Evolutionary conservation across 768 basidiomycete genomes (phyloP), one percentile per base, ranked within the genome.

Genomic region (Russula foetens): DNA sequence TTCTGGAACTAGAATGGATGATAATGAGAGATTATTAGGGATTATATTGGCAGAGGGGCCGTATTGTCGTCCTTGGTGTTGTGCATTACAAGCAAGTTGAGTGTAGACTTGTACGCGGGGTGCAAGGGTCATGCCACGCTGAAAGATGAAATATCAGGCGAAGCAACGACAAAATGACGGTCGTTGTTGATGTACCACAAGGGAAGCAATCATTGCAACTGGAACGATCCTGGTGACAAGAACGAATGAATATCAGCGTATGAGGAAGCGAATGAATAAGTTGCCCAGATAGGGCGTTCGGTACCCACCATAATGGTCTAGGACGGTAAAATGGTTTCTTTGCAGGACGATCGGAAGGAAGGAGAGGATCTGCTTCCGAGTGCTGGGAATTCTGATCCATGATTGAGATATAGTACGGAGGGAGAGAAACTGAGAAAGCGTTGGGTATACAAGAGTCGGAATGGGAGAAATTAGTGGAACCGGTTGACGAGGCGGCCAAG

Each of bases 71-170:
- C 53, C 24, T 24, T 74, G 72, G 63, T 81, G 78, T 33, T 86
- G 65, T 4, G 77, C 76, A 51, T 83, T 77, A 71, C 90, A 91
- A 4, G 90, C 84, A 53, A 92, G 81, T 52, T 85, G 82, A 46
- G 84, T 89, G 75, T 84, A 90, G 29, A 92, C 85, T 70, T 89
- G 84, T 48, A 92, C 85, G 58, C 88, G 82, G 12, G 88, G 84
- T 39, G 88, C 84, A 71, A 88, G 76, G 1, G 88, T 90, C 74
- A 91, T 84, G 35, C 89, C 88, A 26, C 89, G 85, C 90, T 91
- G 63, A 7, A n/a, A 53, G 50, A 7, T 45, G 62, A 63, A 54
- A 60, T 44, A 53, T 59, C 24, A 24, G 58, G 26, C 57, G 15
- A 15, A 12, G 28, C 49, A 19, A 4, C 53, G 41, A 45, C 53